Percentiles rank a stretch among this genome's conserved stretches.
Evolutionary conservation across 257 asterid genomes (phyloP).

Genomic region (Scutellaria barbata): DNA sequence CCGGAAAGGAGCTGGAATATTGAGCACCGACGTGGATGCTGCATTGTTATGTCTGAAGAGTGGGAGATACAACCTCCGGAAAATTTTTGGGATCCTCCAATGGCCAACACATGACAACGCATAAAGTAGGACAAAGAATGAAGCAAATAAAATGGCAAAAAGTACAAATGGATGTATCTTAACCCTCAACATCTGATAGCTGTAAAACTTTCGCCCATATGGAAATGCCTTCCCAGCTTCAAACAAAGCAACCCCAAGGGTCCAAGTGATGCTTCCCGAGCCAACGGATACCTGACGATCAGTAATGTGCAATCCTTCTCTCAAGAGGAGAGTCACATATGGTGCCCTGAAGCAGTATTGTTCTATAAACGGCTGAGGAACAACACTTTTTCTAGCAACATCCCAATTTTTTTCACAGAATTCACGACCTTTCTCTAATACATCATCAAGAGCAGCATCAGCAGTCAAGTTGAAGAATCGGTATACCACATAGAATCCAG

Average conservation of each 20-base stretch:
- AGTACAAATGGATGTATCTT: slow-evolving; percentile 60
- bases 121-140: slow-evolving; percentile 64
- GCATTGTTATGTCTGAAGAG: slow-evolving; percentile 66
- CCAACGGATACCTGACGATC: slow-evolving; percentile 70
- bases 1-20: slow-evolving; percentile 69
- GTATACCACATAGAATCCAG: slow-evolving; percentile 92
- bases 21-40: slow-evolving; percentile 65
- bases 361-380: slow-evolving; percentile 93
- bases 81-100: slow-evolving; percentile 62
- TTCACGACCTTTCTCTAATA: slow-evolving; percentile 75
- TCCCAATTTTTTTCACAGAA: slow-evolving; percentile 82
- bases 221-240: slow-evolving; percentile 91
- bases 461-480: slow-evolving; percentile 70
- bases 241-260: slow-evolving; percentile 91
- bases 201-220: slow-evolving; percentile 42
- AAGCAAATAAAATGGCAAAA: slow-evolving; percentile 57
- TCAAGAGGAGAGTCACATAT: slow-evolving; percentile 68
- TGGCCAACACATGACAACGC: slow-evolving; percentile 57
- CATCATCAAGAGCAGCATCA: slow-evolving; percentile 70
- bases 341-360: slow-evolving; percentile 98
- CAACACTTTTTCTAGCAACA: slow-evolving; percentile 75
- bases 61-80: slow-evolving; percentile 67
- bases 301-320: slow-evolving; percentile 93
- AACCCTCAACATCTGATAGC: slow-evolving; percentile 54
- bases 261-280: slow-evolving; percentile 98